These are phyloP conservation scores for Erodium moschatum DNA, from an alignment of 441 rosid genomes.

Conservation along the genomic window DNA sequence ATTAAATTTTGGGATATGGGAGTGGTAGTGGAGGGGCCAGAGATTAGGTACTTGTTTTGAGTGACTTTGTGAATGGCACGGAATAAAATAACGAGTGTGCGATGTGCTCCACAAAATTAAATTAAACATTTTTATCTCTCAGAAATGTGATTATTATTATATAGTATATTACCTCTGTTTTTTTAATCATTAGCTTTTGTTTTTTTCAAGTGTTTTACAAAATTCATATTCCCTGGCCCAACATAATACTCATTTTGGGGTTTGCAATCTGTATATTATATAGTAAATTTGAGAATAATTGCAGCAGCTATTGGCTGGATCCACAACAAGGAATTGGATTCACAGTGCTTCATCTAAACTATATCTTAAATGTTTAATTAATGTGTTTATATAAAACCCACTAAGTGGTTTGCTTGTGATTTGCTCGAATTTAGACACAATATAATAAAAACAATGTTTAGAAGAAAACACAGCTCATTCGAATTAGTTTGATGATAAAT, in stretches of 20 bases:
- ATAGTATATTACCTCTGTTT: background rate
- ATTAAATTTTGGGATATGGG: background rate
- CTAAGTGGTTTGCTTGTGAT: too few species aligned
- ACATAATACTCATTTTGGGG: background rate
- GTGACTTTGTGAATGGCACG: background rate
- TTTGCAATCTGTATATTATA: background rate
- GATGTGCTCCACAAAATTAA: too few species aligned
- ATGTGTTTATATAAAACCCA: too few species aligned
- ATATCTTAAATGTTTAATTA: background rate
- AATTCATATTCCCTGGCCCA: background rate
- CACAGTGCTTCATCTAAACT: background rate
- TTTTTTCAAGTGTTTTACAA: conserved; percentile 2
- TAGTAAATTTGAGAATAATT: background rate
- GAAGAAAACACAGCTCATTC: too few species aligned
- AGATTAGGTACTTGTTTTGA: background rate
- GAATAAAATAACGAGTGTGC: background rate
- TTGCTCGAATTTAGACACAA: too few species aligned
- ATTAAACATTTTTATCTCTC: too few species aligned
- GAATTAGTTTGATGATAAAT: too few species aligned
- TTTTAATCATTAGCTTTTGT: background rate
- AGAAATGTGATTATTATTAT: too few species aligned
- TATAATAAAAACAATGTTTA: too few species aligned
- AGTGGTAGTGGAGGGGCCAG: background rate
- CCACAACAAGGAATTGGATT: background rate
- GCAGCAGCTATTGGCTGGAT: background rate